Evolutionary conservation across 345 rosid genomes (phyloP), one percentile per base, ranked within the genome.

Genomic region (Arabidopsis suecica): DNA sequence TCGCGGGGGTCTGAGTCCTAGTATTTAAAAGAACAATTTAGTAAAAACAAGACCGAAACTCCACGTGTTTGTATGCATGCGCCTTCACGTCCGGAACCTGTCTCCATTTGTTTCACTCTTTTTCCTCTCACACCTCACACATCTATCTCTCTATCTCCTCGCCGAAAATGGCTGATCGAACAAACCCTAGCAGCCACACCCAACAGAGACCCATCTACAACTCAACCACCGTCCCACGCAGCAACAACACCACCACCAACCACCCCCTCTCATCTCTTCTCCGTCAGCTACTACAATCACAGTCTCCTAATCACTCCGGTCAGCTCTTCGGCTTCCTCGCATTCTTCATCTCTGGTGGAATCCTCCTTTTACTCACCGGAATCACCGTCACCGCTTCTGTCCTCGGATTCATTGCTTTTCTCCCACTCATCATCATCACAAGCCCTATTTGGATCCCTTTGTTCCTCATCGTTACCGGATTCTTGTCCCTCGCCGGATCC

Each of bases 281-380:
- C 41, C 86, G 71, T 13, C 84, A 71, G 41, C 76, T 86, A 78
- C 91, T 86, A 79, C 91, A 83, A 67, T 28, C 76, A 55, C 88
- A 79, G 34, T 78, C 82, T 2, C 90, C 91, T 5, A 83, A 84
- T 80, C 3, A 84, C 69, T 84, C 96, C 7, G 25, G 82, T 65
- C 96, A 88, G 12, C 82, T 84, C 62, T 10, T 85, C 25, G 96
- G 96, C 2, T 16, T 87, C 65, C 70, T 89, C 12, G 70, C 89
- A 42, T 83, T 94, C 45, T 3, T 87, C 58, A 62, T 94, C 75
- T 74, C 96, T 16, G 83, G 84, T 55, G 84, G 85, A 70, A 69
- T 88, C 65, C 87, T 94, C 50, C 89, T 94, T 68, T 72, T 88
- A 64, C 89, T 94, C 70, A 73, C 89, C 2, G 96, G 96, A 22